Percentiles rank a stretch among this genome's conserved stretches.
Evolutionary conservation across 148 eudicot genomes (phyloP).

Genomic region (Heliamphora exappendiculata): DNA sequence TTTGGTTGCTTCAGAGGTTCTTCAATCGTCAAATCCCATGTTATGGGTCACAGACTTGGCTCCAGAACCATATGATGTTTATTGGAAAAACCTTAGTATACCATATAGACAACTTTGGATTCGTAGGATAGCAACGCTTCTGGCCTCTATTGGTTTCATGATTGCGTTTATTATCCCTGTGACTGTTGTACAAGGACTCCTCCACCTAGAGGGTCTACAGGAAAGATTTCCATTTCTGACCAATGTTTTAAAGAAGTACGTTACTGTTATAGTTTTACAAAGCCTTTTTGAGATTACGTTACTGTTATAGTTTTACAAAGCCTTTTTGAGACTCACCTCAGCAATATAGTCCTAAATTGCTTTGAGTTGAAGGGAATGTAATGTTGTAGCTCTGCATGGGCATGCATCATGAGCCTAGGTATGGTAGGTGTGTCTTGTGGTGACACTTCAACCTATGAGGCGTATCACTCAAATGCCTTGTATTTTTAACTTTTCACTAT

Average conservation of each 20-base stretch:
- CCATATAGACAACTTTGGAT: conserved; percentile 85
- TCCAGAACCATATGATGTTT: conserved; percentile 81
- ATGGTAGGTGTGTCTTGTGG: background rate
- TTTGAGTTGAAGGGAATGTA: background rate
- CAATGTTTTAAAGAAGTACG: conserved; percentile 39
- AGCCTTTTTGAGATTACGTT: background rate
- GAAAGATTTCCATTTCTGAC: conserved; percentile 51
- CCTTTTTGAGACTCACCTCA: background rate
- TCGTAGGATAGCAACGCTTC: conserved; percentile 56
- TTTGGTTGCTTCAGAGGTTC: conserved; percentile 57
- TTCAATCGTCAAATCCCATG: conserved; percentile 82
- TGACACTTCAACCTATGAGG: background rate
- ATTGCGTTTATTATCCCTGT: conserved; percentile 67
- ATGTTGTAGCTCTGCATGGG: background rate
- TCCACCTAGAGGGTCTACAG: conserved; percentile 48
- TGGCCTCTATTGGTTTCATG: conserved; percentile 58
- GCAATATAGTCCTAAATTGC: background rate
- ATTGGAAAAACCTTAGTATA: conserved; percentile 75
- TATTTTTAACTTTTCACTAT: background rate
- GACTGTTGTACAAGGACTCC: conserved; percentile 68
- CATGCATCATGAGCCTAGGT: background rate
- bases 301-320: background rate
- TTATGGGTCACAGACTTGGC: conserved; percentile 77
- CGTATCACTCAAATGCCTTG: background rate
- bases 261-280: background rate